Evolutionary conservation across 768 basidiomycete species (phyloP), one percentile per base, ranked within the genome.

Genomic region (Boletus coccyginus): DNA sequence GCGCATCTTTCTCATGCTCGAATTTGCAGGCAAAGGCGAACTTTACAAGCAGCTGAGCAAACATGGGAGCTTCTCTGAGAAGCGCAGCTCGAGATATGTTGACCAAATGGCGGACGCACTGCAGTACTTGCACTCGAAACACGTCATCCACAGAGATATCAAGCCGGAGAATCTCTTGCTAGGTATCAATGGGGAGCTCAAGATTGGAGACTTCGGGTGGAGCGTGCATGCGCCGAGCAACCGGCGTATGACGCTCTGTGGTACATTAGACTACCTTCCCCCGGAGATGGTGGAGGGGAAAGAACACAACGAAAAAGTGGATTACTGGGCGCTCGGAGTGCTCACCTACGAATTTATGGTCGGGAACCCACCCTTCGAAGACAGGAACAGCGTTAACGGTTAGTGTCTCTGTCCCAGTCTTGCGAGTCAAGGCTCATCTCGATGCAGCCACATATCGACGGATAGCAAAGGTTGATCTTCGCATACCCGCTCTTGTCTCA

Each of bases 171-270:
- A 99, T 71, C 74, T 99, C 47, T 80, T 99, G 33, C 77, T 98
- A 13, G 95, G 95, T 12, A 83, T 98, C 65, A 93, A 94, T 63
- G 96, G 96, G 40, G 96, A 98, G 70, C 78, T 99, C 64, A 98
- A 99, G 80, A 96, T 99, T 58, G 97, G 87, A 4, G 96, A 98
- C 73, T 98, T 98, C 72, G 97, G 97, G 11, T 99, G 97, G 96
- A 93, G 89, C 65, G 94, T 97, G 9, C 96, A 98, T 70, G 96
- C 95, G 0, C 96, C 96, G 0, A 85, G 92, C 2, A 92, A 94
- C 68, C 77, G 94, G 44, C 76, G 96, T 43, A 88, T 81, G 74
- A 98, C 97, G 1, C 80, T 98, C 12, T 98, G 96, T 64, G 96
- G 96, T 13, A 98, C 96, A 1, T 75, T 98, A 44, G 97, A 98